Evolutionary conservation across 1,284 basidiomycete species (phyloP).

Genomic region (Wallemia mellicola): DNA sequence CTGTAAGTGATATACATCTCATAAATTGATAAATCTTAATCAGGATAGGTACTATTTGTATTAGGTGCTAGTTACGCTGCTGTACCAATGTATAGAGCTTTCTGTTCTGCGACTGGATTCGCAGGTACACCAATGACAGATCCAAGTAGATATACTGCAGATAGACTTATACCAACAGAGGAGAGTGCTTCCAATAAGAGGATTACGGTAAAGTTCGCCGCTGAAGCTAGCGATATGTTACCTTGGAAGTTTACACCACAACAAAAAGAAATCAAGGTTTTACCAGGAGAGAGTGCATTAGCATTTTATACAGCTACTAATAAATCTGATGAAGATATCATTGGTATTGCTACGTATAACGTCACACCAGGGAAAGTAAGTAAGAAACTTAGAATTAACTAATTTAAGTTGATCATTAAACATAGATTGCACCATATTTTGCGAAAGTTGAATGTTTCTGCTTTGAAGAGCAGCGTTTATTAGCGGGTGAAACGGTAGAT

Average conservation of each 20-base stretch:
- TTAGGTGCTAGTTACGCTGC: constrained; percentile 77
- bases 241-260: constrained; percentile 83
- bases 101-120: constrained; percentile 91
- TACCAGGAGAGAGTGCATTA: constrained; percentile 83
- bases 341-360: constrained; percentile 97
- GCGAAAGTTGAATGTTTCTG: constrained; percentile 99
- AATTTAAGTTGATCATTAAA: no score
- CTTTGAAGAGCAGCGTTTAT: constrained; percentile 88
- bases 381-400: no score
- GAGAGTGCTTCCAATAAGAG: constrained; percentile 25
- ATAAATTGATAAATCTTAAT: no score
- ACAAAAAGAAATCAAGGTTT: constrained; percentile 62
- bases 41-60: constrained; percentile 54
- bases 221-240: constrained; percentile 57
- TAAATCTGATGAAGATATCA: constrained; percentile 51
- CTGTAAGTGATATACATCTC: background rate
- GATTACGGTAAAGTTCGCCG: constrained; percentile 87
- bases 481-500: constrained; percentile 89
- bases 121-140: constrained; percentile 77
- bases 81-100: constrained; percentile 86
- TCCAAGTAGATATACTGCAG: constrained; percentile 44
- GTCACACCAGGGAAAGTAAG: constrained; percentile 66
- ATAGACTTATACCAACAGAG: constrained; percentile 44
- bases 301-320: constrained; percentile 95
- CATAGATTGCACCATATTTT: constrained; percentile 96